These are phyloP conservation scores for Fusarium palustre DNA, from an alignment of 2,329 filamentous ascomycete species.

Conservation along the genomic window DNA sequence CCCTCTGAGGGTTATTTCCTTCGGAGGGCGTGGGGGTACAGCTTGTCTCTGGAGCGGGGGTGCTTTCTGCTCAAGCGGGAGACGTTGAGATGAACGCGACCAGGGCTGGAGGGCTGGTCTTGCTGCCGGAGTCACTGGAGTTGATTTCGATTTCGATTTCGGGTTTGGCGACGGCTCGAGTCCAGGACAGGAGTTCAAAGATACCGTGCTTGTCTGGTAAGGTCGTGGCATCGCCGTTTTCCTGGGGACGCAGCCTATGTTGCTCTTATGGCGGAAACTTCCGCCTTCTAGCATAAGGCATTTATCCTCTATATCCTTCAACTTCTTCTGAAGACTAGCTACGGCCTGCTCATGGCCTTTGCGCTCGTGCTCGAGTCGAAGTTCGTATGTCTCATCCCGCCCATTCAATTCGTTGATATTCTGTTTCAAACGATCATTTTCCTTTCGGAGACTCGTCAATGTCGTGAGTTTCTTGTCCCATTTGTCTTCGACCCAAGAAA, in stretches of 20 bases:
- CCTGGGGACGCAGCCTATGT: conserved; percentile 28
- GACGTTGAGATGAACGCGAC: conserved; percentile 37
- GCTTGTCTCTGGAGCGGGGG: conserved; percentile 24
- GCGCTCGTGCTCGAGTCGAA: conserved; percentile 53
- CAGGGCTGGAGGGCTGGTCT: conserved; percentile 31
- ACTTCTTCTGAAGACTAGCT: conserved; percentile 50
- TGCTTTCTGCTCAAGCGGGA: conserved; percentile 21
- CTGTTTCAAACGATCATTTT: conserved; percentile 51
- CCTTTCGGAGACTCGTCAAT: conserved; percentile 47
- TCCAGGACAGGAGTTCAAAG: conserved; percentile 23
- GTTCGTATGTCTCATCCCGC: conserved; percentile 56
- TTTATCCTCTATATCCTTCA: conserved; percentile 53
- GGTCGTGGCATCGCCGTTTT: conserved; percentile 38
- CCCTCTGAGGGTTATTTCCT: conserved; percentile 14
- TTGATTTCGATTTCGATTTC: conserved; percentile 45
- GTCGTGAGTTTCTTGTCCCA: conserved; percentile 53
- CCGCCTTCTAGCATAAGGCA: conserved; percentile 49
- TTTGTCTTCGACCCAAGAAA: conserved; percentile 52
- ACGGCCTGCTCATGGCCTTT: conserved; percentile 51
- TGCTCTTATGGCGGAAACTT: conserved; percentile 39
- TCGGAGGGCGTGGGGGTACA: conserved; percentile 18
- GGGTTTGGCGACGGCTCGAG: conserved; percentile 40
- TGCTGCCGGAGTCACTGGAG: conserved; percentile 40
- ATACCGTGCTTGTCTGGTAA: conserved; percentile 31
- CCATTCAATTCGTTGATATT: conserved; percentile 53